Conservation (phyloP, 1,284 basidiomycete genomes). For the Leccinum insolens region DNA sequence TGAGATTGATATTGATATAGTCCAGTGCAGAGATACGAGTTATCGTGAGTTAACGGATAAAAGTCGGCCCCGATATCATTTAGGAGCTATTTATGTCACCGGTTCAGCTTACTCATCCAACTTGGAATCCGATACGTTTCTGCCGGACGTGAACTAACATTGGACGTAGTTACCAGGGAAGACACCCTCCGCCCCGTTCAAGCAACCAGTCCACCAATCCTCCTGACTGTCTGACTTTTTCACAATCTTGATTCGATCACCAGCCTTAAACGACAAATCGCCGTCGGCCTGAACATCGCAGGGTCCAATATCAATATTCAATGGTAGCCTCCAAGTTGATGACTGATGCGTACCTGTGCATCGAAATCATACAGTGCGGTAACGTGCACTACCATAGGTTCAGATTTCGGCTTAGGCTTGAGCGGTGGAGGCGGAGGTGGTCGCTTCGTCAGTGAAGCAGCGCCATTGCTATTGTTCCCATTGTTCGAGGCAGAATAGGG, state of each 20-base stretch:
- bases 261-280: conserved; percentile 88
- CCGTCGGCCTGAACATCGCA: conserved; percentile 75
- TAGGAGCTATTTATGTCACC: conserved; percentile 20
- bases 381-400: conserved; percentile 71
- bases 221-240: conserved; percentile 84
- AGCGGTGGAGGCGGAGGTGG: conserved; percentile 90
- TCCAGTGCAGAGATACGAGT: conserved; percentile 3
- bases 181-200: conserved; percentile 87
- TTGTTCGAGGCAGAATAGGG: conserved; percentile 42
- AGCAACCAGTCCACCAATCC: conserved; percentile 97
- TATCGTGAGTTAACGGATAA: conserved; percentile 2
- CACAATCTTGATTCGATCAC: conserved; percentile 94
- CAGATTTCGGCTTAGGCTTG: conserved; percentile 77
- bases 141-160: conserved; percentile 16
- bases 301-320: background rate
- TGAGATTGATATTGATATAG: background rate
- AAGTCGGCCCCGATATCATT: conserved; percentile 15
- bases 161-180: conserved; percentile 81
- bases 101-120: background rate
- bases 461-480: conserved; percentile 7
- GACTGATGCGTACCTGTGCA: conserved; percentile 61
- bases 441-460: conserved; percentile 59
- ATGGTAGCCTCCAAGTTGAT: background rate
- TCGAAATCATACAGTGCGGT: conserved; percentile 95
- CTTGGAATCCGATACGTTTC: background rate